Evolutionary conservation across 345 rosid genomes (phyloP).

Genomic region (Ceriops decandra): DNA sequence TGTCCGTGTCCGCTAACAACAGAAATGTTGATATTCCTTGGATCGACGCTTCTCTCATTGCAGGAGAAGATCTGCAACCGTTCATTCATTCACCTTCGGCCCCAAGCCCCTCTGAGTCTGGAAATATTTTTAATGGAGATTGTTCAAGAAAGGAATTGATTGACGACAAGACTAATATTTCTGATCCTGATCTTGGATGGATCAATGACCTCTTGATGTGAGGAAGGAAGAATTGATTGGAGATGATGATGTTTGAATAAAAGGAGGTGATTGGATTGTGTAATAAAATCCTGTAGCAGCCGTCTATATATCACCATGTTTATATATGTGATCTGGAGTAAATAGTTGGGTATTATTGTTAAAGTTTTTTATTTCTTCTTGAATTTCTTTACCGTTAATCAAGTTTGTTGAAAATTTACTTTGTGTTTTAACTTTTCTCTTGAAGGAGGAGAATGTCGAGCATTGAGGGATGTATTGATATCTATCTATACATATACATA

Average conservation of each 20-base stretch:
- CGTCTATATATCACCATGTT: constrained; percentile 8
- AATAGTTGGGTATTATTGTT: constrained; percentile 6
- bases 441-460: not conserved
- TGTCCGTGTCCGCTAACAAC: constrained; percentile 12
- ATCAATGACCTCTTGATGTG: constrained; percentile 83
- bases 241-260: not conserved
- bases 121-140: constrained; percentile 13
- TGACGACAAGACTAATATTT: not conserved
- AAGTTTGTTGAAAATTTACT: not conserved
- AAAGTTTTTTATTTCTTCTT: constrained; percentile 1
- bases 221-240: not conserved
- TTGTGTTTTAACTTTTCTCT: not conserved
- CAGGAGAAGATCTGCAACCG: constrained; percentile 41
- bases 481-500: no score
- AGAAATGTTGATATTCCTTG: constrained; percentile 35
- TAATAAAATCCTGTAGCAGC: constrained; percentile 16
- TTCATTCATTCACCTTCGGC: constrained; percentile 58
- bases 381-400: not conserved
- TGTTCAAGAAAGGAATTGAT: constrained; percentile 12
- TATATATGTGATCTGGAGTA: constrained; percentile 21
- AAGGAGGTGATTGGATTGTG: constrained; percentile 1
- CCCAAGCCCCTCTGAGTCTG: constrained; percentile 26
- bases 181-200: constrained; percentile 87
- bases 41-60: constrained; percentile 34
- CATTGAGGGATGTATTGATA: not conserved